Conservation (phyloP, 768 basidiomycete species). For the Termitomyces sp. region DNA sequence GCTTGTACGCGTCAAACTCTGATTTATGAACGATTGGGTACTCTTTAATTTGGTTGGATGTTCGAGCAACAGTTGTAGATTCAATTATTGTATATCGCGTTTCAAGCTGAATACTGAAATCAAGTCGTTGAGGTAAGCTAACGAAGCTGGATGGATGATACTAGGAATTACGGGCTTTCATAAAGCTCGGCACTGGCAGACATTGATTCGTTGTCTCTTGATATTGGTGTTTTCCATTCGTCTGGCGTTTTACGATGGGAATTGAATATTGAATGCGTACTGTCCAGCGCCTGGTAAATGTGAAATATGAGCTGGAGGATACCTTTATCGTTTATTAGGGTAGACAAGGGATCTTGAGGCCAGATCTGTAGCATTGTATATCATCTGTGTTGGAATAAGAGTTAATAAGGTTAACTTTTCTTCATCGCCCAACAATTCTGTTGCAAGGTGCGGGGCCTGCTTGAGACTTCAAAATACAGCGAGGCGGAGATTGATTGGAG, state of each 20-base stretch:
- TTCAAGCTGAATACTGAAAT: conserved; percentile 37
- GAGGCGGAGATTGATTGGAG: conserved; percentile 10
- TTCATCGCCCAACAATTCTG: not conserved
- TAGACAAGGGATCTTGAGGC: no score
- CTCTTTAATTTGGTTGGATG: no score
- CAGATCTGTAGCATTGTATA: no score
- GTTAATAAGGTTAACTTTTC: no score
- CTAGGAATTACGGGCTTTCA: conserved; percentile 23
- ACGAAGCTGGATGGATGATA: conserved; percentile 31
- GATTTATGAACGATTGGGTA: no score
- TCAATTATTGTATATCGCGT: not conserved
- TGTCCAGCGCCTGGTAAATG: conserved; percentile 63
- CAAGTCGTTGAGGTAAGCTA: conserved; percentile 35
- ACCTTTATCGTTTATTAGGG: conserved; percentile 23
- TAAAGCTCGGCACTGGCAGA: conserved; percentile 51
- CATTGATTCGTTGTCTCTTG: conserved; percentile 69
- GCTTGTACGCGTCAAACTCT: conserved; percentile 29
- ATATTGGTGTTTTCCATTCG: conserved; percentile 63
- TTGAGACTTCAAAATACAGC: no score
- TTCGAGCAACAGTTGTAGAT: no score
- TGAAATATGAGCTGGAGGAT: conserved; percentile 47
- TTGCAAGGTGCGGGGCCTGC: not conserved
- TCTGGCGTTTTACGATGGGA: conserved; percentile 59
- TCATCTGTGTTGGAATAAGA: no score
- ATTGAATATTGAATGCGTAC: conserved; percentile 75